These are phyloP conservation scores for Orbilia brochopaga DNA, from an alignment of 2,329 filamentous ascomycete species.

Conservation along the genomic window DNA sequence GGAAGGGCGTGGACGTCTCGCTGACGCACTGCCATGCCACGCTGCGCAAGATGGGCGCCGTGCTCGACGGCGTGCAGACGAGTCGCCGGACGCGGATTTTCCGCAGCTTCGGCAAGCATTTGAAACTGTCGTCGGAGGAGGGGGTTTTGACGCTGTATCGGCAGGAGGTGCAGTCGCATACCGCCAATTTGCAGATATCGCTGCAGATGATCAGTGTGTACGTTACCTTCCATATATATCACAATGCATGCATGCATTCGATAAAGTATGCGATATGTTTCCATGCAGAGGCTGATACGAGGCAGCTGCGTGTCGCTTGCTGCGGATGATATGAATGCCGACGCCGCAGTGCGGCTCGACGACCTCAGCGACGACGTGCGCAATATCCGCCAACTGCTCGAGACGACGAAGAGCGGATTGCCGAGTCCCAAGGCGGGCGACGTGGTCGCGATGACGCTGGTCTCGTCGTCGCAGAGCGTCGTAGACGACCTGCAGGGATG, in stretches of 20 bases:
- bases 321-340: slow-evolving; percentile 45
- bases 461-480: slow-evolving; percentile 38
- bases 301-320: slow-evolving; percentile 44
- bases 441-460: slow-evolving; percentile 2
- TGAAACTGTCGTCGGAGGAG: slow-evolving; percentile 42
- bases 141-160: slow-evolving; percentile 45
- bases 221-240: slow-evolving; percentile 20
- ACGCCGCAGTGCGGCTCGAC: slow-evolving; percentile 45
- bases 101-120: slow-evolving; percentile 46
- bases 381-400: slow-evolving; percentile 40
- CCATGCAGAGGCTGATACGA: background rate
- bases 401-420: slow-evolving; percentile 28
- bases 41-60: slow-evolving; percentile 34
- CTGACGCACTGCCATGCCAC: slow-evolving; percentile 37
- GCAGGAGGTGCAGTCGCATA: slow-evolving; percentile 49
- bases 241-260: too few relatives aligned
- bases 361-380: slow-evolving; percentile 48
- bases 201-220: slow-evolving; percentile 49
- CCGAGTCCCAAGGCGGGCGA: slow-evolving; percentile 32
- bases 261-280: too few relatives aligned
- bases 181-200: slow-evolving; percentile 46
- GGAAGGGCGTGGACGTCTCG: slow-evolving; percentile 40
- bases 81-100: slow-evolving; percentile 42
- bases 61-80: slow-evolving; percentile 35
- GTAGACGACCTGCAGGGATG: slow-evolving; percentile 39